Evolutionary conservation across 176 grass and related monocot species (phyloP).

Genomic region (Puya raimondii): DNA sequence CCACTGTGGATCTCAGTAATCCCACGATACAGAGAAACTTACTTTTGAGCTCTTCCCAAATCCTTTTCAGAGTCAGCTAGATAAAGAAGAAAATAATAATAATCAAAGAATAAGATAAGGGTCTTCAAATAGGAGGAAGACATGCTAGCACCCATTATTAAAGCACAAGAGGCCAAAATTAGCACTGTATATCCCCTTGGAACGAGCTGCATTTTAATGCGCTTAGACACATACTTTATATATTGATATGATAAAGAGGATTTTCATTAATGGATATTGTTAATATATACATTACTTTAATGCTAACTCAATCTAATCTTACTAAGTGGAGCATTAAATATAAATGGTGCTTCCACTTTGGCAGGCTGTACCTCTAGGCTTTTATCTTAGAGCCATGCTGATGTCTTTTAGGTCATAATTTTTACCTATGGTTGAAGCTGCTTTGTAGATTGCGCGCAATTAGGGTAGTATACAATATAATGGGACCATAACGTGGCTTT

Average conservation of each 20-base stretch:
- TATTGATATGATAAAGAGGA: not conserved
- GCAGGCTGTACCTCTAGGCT: not conserved
- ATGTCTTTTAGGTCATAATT: not conserved
- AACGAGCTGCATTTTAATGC: not conserved
- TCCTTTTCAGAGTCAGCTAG: not conserved
- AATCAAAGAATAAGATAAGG: not conserved
- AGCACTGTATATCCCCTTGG: not conserved
- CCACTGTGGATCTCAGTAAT: too few species aligned
- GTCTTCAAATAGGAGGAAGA: not conserved
- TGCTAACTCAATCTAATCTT: not conserved
- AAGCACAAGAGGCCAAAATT: not conserved
- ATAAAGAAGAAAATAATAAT: not conserved
- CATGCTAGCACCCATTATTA: slow-evolving; percentile 1
- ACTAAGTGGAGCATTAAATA: slow-evolving; percentile 1
- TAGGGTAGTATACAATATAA: not conserved
- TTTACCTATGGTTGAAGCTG: not conserved
- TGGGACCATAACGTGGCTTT: not conserved
- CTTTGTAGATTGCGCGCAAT: not conserved
- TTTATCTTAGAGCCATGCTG: slow-evolving; percentile 1
- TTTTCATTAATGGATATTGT: too few species aligned
- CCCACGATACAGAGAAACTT: too few species aligned
- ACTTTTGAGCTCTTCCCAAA: not conserved
- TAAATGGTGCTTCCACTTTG: not conserved
- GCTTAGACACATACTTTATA: not conserved
- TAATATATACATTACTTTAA: not conserved